These are phyloP conservation scores for Coemansia sp. DNA, from an alignment of 192 early-diverging fungal genomes.

Conservation along the genomic window DNA sequence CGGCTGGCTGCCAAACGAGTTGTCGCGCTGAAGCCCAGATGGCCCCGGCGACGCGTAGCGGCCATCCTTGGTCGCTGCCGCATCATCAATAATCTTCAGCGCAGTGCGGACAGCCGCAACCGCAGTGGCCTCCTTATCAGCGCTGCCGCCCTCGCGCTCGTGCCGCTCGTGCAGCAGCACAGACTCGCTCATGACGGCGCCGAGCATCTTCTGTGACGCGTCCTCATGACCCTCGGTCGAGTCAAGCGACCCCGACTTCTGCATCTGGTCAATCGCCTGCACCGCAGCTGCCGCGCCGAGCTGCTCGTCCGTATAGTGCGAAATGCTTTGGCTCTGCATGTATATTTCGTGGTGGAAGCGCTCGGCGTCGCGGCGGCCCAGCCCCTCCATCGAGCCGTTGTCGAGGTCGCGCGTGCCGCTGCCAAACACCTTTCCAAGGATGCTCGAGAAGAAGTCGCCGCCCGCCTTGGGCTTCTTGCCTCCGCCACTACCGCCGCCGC, in stretches of 20 bases:
- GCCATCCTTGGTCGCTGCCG: neutral
- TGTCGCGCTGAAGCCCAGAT: neutral
- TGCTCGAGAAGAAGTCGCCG: slow-evolving; percentile 42
- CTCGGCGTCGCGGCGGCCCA: slow-evolving; percentile 22
- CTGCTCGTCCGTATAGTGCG: slow-evolving; percentile 27
- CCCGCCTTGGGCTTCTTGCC: slow-evolving; percentile 9
- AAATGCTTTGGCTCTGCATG: neutral
- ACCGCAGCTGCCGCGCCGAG: slow-evolving; percentile 46
- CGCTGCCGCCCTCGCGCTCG: slow-evolving; percentile 9
- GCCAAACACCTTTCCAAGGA: slow-evolving; percentile 48
- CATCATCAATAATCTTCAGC: slow-evolving; percentile 42
- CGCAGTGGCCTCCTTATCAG: slow-evolving; percentile 37
- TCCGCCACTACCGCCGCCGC: slow-evolving; percentile 9
- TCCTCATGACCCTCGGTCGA: slow-evolving; percentile 11
- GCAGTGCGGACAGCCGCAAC: slow-evolving; percentile 37
- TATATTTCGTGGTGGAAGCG: slow-evolving; percentile 28
- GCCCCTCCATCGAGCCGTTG: slow-evolving; percentile 16
- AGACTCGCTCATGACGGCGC: slow-evolving; percentile 39
- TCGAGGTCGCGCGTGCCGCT: slow-evolving; percentile 39
- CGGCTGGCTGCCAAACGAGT: neutral
- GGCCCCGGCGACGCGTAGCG: neutral
- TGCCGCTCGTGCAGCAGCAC: slow-evolving; percentile 22
- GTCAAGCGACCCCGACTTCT: slow-evolving; percentile 8
- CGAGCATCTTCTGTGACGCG: slow-evolving; percentile 40
- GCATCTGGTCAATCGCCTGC: slow-evolving; percentile 24